Evolutionary conservation across 208 protist species (phyloP).

Genomic region (Trypanosoma brucei): DNA sequence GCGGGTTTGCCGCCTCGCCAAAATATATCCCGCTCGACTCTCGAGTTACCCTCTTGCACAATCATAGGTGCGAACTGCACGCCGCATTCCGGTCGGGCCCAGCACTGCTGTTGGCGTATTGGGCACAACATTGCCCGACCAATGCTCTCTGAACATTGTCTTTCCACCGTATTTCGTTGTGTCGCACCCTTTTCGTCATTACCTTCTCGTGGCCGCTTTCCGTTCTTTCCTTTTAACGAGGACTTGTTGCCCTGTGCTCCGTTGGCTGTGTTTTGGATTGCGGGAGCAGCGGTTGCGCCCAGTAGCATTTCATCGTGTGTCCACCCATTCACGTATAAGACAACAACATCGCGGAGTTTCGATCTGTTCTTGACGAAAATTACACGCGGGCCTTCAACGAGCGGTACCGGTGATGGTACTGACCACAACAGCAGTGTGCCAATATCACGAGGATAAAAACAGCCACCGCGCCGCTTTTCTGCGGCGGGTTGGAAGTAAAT

Average conservation of each 20-base stretch:
- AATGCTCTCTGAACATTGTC: conserved; percentile 28
- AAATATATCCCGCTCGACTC: conserved; percentile 58
- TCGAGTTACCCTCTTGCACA: conserved; percentile 32
- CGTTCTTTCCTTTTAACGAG: neutral
- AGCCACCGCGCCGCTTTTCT: conserved; percentile 23
- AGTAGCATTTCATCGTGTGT: conserved; percentile 70
- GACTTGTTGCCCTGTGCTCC: neutral
- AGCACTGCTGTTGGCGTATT: conserved; percentile 39
- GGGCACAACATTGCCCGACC: conserved; percentile 34
- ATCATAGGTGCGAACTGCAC: conserved; percentile 59
- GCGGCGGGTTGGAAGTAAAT: conserved; percentile 54
- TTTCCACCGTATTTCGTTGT: neutral
- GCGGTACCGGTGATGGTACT: conserved; percentile 55
- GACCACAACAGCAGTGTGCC: conserved; percentile 69
- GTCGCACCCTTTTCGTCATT: neutral
- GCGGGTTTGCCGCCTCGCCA: conserved; percentile 61
- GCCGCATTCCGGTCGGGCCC: conserved; percentile 39
- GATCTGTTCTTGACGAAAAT: conserved; percentile 81
- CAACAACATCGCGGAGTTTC: conserved; percentile 55
- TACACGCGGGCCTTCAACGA: conserved; percentile 63
- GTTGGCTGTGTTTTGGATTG: neutral
- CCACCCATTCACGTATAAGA: conserved; percentile 79
- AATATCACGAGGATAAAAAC: conserved; percentile 64
- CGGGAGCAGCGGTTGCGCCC: conserved; percentile 21
- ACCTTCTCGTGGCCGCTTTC: neutral